Evolutionary conservation across 2,329 filamentous ascomycete genomes (phyloP), one percentile per base, ranked within the genome.

Genomic region (Aspergillus sp.): DNA sequence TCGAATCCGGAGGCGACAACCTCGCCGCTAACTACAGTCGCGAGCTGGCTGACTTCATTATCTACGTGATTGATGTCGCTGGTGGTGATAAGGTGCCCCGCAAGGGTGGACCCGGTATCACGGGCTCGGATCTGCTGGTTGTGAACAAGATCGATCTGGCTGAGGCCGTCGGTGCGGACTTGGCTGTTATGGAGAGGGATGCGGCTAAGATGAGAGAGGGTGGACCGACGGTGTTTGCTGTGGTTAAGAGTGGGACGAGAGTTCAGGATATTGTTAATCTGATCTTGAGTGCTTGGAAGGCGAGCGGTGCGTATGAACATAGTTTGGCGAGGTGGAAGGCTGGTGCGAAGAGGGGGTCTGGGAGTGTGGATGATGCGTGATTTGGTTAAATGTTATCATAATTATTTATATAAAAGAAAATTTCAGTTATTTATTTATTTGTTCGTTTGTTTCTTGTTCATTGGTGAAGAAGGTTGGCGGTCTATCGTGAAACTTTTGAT

Each of bases 141-240:
- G 91, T 99, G 54, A 99, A 99, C 79, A 99, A 99, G 87, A 96
- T 93, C 48, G 95, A 99, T 79, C 77, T 99, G 66, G 93, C 95
- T 0, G 89, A 93, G 78, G 86, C 90, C 5, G 88, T 99, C 23
- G 95, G 95, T 13, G 95, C 95, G 0, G 95, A 98, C 76, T 75
- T 99, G 67, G 84, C 80, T 19, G 91, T 99, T 47, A 99, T 99
- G 95, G 95, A 98, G 80, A 81, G 92, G 59, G 95, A 98, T 78
- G 90, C 93, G 13, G 84, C 91, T 69, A 94, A 93, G 84, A 99
- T 99, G 86, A 85, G 95, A 54, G 94, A 98, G 77, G 94, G 92
- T 2, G 95, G 95, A 0, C 95, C 95, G 5, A 97, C 94, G 0
- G 90, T 99, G 3, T 97, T 98, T 74, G 94, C 93, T 0, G 92